phyloP scores from a whole-genome alignment of 225 moss, liverwort and hornwort genomes.

The Sphagnum tenellum region DNA sequence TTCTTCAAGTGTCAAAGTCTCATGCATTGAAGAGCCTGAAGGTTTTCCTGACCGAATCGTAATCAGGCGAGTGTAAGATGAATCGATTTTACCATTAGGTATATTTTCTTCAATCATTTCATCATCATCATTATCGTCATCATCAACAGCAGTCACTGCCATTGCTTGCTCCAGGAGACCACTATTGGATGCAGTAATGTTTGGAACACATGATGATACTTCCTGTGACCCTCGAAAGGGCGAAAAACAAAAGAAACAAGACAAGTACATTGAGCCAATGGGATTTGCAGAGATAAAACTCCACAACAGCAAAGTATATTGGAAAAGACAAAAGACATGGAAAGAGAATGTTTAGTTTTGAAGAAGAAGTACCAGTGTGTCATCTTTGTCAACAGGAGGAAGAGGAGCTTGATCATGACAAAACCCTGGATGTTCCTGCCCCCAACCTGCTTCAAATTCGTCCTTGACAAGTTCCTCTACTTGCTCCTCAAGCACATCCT shows the following conservation, averaged over 20 bases:
- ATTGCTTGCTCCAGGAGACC: too few species aligned
- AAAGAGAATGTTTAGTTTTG: too few species aligned
- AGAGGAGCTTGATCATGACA: not conserved
- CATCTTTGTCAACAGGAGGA: too few species aligned
- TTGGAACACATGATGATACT: not conserved
- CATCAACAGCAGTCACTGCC: conserved; percentile 7
- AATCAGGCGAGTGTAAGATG: conserved; percentile 58
- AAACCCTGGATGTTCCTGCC: conserved; percentile 30
- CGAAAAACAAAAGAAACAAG: not conserved
- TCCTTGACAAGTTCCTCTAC: conserved; percentile 14
- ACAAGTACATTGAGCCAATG: not conserved
- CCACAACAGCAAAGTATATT: not conserved
- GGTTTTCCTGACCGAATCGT: conserved; percentile 82
- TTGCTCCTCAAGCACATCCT: conserved; percentile 20
- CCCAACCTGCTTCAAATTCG: conserved; percentile 22
- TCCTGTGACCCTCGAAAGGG: not conserved
- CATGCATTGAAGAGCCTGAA: conserved; percentile 49
- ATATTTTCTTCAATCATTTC: conserved; percentile 33
- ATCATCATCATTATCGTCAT: conserved; percentile 12
- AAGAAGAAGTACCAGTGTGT: too few species aligned
- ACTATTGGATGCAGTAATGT: not conserved
- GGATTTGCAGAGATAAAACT: not conserved
- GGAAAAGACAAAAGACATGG: too few species aligned
- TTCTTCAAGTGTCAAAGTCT: conserved; percentile 34
- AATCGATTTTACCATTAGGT: conserved; percentile 20